Conservation (phyloP, 139 green algal species). For the Nannochloris sp. region DNA sequence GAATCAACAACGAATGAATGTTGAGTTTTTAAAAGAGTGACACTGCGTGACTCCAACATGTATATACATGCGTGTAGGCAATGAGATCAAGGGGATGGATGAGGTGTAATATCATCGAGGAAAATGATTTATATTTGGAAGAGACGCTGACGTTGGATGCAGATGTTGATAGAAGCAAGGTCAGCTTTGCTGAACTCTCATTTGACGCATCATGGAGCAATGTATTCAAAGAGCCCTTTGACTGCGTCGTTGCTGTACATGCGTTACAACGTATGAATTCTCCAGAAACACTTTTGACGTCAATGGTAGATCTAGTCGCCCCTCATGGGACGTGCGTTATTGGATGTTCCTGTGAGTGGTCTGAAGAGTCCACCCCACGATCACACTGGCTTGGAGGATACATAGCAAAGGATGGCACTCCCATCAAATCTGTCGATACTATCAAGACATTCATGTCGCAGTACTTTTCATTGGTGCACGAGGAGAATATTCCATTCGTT, state of each 20-base stretch:
- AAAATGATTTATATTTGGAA: slow-evolving; percentile 52
- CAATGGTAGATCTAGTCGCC: slow-evolving; percentile 36
- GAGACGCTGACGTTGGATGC: slow-evolving; percentile 19
- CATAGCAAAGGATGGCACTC: slow-evolving; percentile 19
- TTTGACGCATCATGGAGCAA: slow-evolving; percentile 47
- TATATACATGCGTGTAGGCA: not conserved
- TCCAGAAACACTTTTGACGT: slow-evolving; percentile 38
- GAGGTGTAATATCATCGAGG: slow-evolving; percentile 40
- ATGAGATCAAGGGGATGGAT: slow-evolving; percentile 44
- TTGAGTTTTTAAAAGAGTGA: too few species aligned
- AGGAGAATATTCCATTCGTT: slow-evolving; percentile 45
- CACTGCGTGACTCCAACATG: too few species aligned
- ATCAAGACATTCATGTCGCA: slow-evolving; percentile 20
- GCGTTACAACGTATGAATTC: slow-evolving; percentile 63
- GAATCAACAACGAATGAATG: too few species aligned
- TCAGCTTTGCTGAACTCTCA: slow-evolving; percentile 27
- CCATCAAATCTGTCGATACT: slow-evolving; percentile 27
- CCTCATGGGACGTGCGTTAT: slow-evolving; percentile 45
- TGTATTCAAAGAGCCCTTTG: slow-evolving; percentile 44
- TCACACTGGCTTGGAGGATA: slow-evolving; percentile 50
- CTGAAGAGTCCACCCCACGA: slow-evolving; percentile 45
- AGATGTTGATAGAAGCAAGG: slow-evolving; percentile 35
- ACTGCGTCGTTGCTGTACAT: slow-evolving; percentile 64
- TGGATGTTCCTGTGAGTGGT: slow-evolving; percentile 60
- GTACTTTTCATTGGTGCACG: slow-evolving; percentile 29